Evolutionary conservation across 176 grass and related monocot species (phyloP).

Genomic region (Dendrocalamus sinicus): DNA sequence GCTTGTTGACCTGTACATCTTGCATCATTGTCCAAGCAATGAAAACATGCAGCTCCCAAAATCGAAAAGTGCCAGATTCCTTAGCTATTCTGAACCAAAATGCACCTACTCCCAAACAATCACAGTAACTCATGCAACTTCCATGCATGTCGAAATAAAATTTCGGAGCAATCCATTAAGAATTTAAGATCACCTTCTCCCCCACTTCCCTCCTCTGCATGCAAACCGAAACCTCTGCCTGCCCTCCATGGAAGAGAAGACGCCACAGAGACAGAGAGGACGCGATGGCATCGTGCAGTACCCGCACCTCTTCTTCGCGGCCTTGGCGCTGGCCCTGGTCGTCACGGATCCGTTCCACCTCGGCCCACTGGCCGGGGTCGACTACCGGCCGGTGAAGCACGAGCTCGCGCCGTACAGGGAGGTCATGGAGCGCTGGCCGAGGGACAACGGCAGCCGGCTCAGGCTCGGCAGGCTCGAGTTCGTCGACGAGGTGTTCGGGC

Average conservation of each 20-base stretch:
- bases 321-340: slow-evolving; percentile 60
- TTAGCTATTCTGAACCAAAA: slow-evolving; percentile 59
- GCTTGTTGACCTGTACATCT: slow-evolving; percentile 49
- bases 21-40: slow-evolving; percentile 26
- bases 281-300: slow-evolving; percentile 60
- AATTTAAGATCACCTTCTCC: slow-evolving; percentile 38
- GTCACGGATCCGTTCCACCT: slow-evolving; percentile 74
- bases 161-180: slow-evolving; percentile 52
- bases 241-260: slow-evolving; percentile 59
- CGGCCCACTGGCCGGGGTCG: slow-evolving; percentile 57
- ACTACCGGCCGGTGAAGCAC: slow-evolving; percentile 79
- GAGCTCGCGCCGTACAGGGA: slow-evolving; percentile 67
- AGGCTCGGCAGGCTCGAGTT: slow-evolving; percentile 76
- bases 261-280: slow-evolving; percentile 23
- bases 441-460: slow-evolving; percentile 77
- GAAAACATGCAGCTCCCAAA: slow-evolving; percentile 16
- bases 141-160: slow-evolving; percentile 44
- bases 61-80: slow-evolving; percentile 19
- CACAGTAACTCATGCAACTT: slow-evolving; percentile 50
- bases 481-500: slow-evolving; percentile 75
- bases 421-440: slow-evolving; percentile 75
- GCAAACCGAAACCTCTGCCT: slow-evolving; percentile 13
- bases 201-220: not conserved
- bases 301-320: slow-evolving; percentile 69
- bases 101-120: slow-evolving; percentile 72